These are phyloP conservation scores for Russula compacta DNA, from an alignment of 768 basidiomycete species.

Conservation along the genomic window DNA sequence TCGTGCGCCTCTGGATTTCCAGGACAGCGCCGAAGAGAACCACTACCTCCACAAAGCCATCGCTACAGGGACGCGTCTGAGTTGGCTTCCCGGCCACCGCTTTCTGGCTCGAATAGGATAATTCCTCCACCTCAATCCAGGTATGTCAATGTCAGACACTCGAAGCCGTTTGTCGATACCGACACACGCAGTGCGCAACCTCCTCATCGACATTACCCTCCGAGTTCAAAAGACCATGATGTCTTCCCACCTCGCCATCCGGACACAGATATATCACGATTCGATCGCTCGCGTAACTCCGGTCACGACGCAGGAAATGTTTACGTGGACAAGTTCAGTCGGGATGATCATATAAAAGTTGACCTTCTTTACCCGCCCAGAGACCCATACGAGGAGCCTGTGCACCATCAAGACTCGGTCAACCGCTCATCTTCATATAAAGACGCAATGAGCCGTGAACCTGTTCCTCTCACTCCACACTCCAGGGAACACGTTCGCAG, in stretches of 20 bases:
- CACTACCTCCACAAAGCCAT: slow-evolving; percentile 19
- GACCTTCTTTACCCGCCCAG: slow-evolving; percentile 15
- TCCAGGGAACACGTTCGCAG: neutral
- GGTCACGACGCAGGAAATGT: slow-evolving; percentile 1
- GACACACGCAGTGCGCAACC: slow-evolving; percentile 3
- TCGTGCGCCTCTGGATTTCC: slow-evolving; percentile 7
- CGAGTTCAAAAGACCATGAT: slow-evolving; percentile 1
- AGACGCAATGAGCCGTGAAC: neutral
- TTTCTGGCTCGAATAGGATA: slow-evolving; percentile 3
- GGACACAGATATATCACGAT: neutral
- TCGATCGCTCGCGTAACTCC: neutral
- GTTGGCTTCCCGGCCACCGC: neutral
- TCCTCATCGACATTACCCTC: slow-evolving; percentile 8
- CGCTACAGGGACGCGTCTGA: slow-evolving; percentile 16
- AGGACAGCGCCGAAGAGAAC: slow-evolving; percentile 16
- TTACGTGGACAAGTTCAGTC: slow-evolving; percentile 5
- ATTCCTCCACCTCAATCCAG: slow-evolving; percentile 4
- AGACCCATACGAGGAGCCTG: neutral
- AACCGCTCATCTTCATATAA: neutral
- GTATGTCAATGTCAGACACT: neutral
- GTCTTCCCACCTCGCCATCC: slow-evolving; percentile 1
- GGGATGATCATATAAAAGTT: slow-evolving; percentile 16
- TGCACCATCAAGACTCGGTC: neutral
- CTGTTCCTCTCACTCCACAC: neutral
- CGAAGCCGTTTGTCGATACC: neutral